Percentiles rank a stretch among this genome's conserved stretches.
These are phyloP conservation scores for Aspergillus fructus DNA, from an alignment of 2,329 filamentous ascomycete genomes.

Conservation along the genomic window DNA sequence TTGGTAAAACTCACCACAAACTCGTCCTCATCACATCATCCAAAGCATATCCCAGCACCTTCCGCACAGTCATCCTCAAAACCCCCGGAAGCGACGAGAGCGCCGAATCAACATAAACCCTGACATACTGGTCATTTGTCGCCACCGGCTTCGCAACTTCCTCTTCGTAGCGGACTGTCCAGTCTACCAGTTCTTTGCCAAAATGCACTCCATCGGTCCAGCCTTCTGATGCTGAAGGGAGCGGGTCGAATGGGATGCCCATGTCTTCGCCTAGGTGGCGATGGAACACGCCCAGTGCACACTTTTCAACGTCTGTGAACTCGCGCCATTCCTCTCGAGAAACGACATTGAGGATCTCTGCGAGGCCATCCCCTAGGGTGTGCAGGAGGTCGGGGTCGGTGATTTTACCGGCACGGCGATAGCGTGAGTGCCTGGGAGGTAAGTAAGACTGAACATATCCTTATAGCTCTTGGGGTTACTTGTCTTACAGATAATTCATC, in stretches of 20 bases:
- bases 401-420: constrained; percentile 56
- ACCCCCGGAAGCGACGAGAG: constrained; percentile 17
- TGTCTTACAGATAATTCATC: constrained; percentile 55
- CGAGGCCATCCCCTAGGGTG: constrained; percentile 59
- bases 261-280: constrained; percentile 62
- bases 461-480: too few species aligned
- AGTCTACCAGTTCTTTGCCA: constrained; percentile 7
- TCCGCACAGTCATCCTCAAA: constrained; percentile 8
- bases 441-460: too few species aligned
- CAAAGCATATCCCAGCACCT: constrained; percentile 16
- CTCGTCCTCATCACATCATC: constrained; percentile 20
- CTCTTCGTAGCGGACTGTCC: constrained; percentile 15
- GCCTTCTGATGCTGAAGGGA: constrained; percentile 19
- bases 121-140: constrained; percentile 19
- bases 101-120: constrained; percentile 17
- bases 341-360: constrained; percentile 62
- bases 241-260: constrained; percentile 50
- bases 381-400: constrained; percentile 59
- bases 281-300: constrained; percentile 65
- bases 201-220: constrained; percentile 13
- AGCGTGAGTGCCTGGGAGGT: constrained; percentile 25
- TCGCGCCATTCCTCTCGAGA: constrained; percentile 64
- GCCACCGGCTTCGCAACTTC: constrained; percentile 13
- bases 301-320: constrained; percentile 62
- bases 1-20: constrained; percentile 12